phyloP scores from a whole-genome alignment of 148 eudicot genomes.

The Oxyria digyna region DNA sequence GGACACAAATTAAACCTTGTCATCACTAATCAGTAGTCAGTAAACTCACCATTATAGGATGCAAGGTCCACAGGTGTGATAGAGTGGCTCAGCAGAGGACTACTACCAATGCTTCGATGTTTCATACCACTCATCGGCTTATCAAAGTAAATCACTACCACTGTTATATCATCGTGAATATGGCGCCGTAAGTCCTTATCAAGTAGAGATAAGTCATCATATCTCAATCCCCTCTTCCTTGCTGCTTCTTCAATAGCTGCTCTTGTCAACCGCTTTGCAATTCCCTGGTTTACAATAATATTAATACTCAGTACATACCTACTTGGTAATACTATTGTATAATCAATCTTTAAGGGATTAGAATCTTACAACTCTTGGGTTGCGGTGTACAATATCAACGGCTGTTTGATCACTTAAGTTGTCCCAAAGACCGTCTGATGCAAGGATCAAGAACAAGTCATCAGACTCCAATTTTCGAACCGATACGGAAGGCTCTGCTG shows the following conservation, averaged over 20 bases:
- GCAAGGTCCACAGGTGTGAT: constrained; percentile 9
- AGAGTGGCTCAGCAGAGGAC: constrained; percentile 1
- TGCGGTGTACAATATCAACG: constrained; percentile 36
- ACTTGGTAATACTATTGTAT: neutral
- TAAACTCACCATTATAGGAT: constrained; percentile 2
- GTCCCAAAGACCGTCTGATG: constrained; percentile 80
- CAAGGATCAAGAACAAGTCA: constrained; percentile 56
- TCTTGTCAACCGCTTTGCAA: constrained; percentile 22
- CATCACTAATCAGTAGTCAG: neutral
- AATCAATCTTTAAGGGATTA: neutral
- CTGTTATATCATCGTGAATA: constrained; percentile 31
- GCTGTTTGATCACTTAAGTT: constrained; percentile 47
- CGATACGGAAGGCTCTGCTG: constrained; percentile 44
- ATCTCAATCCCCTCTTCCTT: constrained; percentile 28
- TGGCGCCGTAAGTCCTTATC: constrained; percentile 24
- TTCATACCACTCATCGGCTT: neutral
- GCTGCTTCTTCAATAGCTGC: constrained; percentile 22
- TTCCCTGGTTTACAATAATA: constrained; percentile 17
- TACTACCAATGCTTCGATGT: neutral
- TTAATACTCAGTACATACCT: neutral
- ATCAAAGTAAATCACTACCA: constrained; percentile 21
- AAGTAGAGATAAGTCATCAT: constrained; percentile 22
- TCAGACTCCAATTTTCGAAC: constrained; percentile 28
- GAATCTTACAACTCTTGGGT: constrained; percentile 36
- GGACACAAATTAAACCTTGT: neutral